phyloP scores from a whole-genome alignment of 2,329 filamentous ascomycete genomes.

The Alternaria viburni region DNA sequence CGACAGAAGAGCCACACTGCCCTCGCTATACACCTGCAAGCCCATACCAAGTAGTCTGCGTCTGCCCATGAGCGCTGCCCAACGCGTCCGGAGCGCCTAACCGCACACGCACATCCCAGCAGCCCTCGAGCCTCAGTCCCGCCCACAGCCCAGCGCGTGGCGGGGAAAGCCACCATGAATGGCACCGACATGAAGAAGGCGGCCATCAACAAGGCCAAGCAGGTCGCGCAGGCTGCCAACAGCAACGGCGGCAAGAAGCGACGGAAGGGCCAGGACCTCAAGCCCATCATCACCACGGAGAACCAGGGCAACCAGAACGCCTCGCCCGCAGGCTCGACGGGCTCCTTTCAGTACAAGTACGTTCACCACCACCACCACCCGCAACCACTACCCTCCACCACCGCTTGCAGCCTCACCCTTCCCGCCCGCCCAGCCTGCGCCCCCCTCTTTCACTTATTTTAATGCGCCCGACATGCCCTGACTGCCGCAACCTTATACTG shows the following conservation, averaged over 20 bases:
- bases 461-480: conserved; percentile 7
- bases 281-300: conserved; percentile 78
- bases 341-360: conserved; percentile 51
- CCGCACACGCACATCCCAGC: conserved; percentile 22
- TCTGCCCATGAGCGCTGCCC: conserved; percentile 38
- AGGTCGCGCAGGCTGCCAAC: conserved; percentile 65
- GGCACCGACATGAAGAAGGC: conserved; percentile 69
- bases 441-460: conserved; percentile 5
- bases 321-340: conserved; percentile 47
- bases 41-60: background rate
- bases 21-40: conserved; percentile 1
- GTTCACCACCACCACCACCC: conserved; percentile 24
- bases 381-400: background rate
- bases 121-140: conserved; percentile 17
- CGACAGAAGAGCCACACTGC: conserved; percentile 27
- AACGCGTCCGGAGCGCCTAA: conserved; percentile 37
- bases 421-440: conserved; percentile 3
- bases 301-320: conserved; percentile 55
- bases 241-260: conserved; percentile 71
- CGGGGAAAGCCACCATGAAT: conserved; percentile 61
- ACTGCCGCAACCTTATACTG: conserved; percentile 15
- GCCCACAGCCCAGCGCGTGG: conserved; percentile 31
- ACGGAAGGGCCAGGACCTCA: conserved; percentile 73
- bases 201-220: conserved; percentile 70
- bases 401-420: conserved; percentile 4